These are phyloP conservation scores for Tulasnella sp. DNA, from an alignment of 768 basidiomycete species.

Conservation along the genomic window DNA sequence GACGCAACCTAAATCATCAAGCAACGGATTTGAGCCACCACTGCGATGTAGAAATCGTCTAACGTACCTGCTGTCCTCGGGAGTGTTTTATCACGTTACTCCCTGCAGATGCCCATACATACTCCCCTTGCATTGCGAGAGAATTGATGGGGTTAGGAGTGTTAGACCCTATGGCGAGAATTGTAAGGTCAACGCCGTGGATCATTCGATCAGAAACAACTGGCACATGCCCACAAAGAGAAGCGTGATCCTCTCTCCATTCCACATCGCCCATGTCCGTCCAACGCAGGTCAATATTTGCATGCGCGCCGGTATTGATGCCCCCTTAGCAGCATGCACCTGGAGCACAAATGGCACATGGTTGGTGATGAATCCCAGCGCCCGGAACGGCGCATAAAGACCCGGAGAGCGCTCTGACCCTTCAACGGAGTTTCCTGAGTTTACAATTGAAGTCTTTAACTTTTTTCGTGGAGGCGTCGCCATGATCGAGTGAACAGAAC, in stretches of 20 bases:
- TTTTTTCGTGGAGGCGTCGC: conserved; percentile 13
- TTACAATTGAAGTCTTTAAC: background rate
- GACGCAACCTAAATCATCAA: conserved; percentile 39
- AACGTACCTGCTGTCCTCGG: conserved; percentile 73
- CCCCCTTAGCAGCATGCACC: conserved; percentile 72
- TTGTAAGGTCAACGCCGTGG: too few relatives aligned
- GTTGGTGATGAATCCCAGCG: conserved; percentile 89
- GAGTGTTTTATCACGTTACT: conserved; percentile 61
- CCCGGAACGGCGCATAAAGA: conserved; percentile 88
- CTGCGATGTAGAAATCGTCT: background rate
- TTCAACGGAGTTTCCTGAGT: background rate
- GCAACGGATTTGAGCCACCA: background rate
- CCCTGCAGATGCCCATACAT: conserved; percentile 73
- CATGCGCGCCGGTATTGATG: conserved; percentile 70
- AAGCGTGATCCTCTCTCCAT: conserved; percentile 83
- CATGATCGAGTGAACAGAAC: background rate
- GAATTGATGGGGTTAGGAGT: conserved; percentile 58
- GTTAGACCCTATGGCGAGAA: conserved; percentile 60
- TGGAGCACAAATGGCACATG: conserved; percentile 82
- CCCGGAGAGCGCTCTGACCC: background rate
- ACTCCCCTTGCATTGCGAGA: conserved; percentile 74
- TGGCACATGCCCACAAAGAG: conserved; percentile 78
- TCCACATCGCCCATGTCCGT: conserved; percentile 90
- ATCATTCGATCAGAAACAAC: too few relatives aligned
- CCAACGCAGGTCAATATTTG: conserved; percentile 84